Evolutionary conservation across 352 stramenopile species (phyloP).

Genomic region (Sclerospora graminicola): DNA sequence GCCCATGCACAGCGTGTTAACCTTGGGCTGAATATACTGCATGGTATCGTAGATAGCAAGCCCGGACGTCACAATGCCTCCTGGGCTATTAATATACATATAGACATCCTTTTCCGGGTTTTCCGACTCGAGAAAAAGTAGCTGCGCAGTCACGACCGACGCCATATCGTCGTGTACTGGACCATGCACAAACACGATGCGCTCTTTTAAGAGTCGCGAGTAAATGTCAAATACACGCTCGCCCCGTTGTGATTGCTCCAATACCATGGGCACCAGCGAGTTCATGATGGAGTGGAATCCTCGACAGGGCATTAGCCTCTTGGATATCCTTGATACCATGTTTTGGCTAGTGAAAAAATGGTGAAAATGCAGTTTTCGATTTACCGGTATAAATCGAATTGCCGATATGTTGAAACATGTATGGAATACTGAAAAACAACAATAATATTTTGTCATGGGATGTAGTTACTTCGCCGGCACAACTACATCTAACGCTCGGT

Average conservation of each 20-base stretch:
- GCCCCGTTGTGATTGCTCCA: conserved; percentile 87
- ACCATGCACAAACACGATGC: conserved; percentile 96
- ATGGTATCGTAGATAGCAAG: conserved; percentile 98
- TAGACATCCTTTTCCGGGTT: conserved; percentile 96
- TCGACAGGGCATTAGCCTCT: conserved; percentile 20
- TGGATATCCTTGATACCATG: conserved; percentile 10
- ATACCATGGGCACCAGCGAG: conserved; percentile 88
- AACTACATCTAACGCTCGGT: conserved; percentile 56
- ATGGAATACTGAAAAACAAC: no score
- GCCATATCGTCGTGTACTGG: conserved; percentile 86
- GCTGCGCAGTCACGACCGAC: conserved; percentile 72
- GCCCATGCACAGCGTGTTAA: conserved; percentile 97
- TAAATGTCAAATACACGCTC: conserved; percentile 98
- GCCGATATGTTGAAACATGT: no score
- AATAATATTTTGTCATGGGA: no score
- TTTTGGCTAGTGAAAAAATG: no score
- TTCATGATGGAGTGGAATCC: conserved; percentile 46
- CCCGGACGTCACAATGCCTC: conserved; percentile 93
- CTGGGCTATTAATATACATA: conserved; percentile 98
- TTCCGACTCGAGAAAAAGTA: conserved; percentile 95
- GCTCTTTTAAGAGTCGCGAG: conserved; percentile 94
- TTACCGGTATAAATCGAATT: no score
- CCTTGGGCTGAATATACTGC: conserved; percentile 94
- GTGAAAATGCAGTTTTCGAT: no score
- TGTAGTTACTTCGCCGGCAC: conserved; percentile 15